Evolutionary conservation across 2,329 filamentous ascomycete genomes (phyloP), one percentile per base, ranked within the genome.

Genomic region (Clarireedia hainanense): DNA sequence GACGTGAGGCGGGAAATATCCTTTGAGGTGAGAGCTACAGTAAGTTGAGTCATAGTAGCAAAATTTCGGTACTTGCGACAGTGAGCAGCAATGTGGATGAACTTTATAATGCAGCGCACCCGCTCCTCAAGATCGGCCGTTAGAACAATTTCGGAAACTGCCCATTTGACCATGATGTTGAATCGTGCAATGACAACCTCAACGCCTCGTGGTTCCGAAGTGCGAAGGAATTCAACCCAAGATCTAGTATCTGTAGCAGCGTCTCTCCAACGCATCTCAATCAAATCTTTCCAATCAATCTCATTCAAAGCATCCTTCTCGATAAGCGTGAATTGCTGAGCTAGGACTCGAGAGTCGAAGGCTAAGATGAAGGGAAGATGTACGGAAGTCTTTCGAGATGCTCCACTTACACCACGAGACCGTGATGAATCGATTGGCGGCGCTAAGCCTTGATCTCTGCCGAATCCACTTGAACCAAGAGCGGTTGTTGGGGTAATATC

Each of bases 141-240:
- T 48, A 94, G 76, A 7, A 94, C 80, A 61, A 88, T 81, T 69
- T 92, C 87, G 1, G 88, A 92, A 27, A 91, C 80, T 27, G 83
- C 85, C 89, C 89, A 94, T 69, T 92, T 92, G 59, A 91, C 88
- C 74, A 92, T 88, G 60, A 94, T 81, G 69, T 94, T 94, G 75
- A 94, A 94, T 49, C 89, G 85, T 7, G 89, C 87, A 69, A 92
- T 88, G 48, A 91, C 88, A 23, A 94, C 85, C 67, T 92, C 88
- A 39, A 94, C 86, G 14, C 89, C 89, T 53, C 80, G 81, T 2
- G 86, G 84, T 63, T 89, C 84, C 45, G 84, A 80, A 50, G 84
- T 84, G 52, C 85, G 82, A 42, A 92, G 75, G 67, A 91, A 92
- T 45, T 89, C 85, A 10, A 92, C 88, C 89, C 89, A 94, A 23